Evolutionary conservation across 148 eudicot species (phyloP), one percentile per base, ranked within the genome.

Genomic region (Rhododendron simsii): DNA sequence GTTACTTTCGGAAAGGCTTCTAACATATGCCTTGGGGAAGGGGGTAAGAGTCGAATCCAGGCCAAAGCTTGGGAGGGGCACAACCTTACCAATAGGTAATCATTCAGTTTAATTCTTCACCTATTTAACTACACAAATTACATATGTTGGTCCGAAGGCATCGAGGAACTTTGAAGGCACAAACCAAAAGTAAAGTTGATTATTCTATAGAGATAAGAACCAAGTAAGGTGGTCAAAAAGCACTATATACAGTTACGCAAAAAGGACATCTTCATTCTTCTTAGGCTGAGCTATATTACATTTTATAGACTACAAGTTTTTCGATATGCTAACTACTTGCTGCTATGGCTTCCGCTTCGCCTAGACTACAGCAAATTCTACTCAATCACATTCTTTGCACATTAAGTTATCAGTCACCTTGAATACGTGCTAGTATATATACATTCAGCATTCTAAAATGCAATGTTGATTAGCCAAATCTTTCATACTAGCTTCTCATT

Each of bases 201-300:
- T 51, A 30, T 20, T 48, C 15, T 16, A 28, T 47, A 5, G 18
- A 37, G 41, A 28, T 9, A 47, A 26, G 10, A 84, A 84, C 73
- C 63, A 84, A 84, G 18, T 21, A 63, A 23, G 51, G 79, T 30
- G 79, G 85, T 84, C 21, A 7, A n/a, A 28, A 83, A 59, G 76
- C 53, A 41, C 37, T 48, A 74, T 84, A 47, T 48, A 48, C 63
- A 71, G 26, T 48, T 63, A 14, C 10, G 44, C 11, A 51, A 71
- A 30, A 51, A 69, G 51, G 6, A 63, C 50, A 61, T 61, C 57
- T 21, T 83, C 77, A 67, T 69, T 47, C 61, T 26, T 83, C 78
- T 44, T 2, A 67, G 61, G 44, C 74, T 9, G 35, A 41, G 53
- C 28, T 63, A 55, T 82, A 55, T 63, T 74, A 65, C 57, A 67